Evolutionary conservation across 75 land plant species (phyloP).

Genomic region (Pinus taeda): DNA sequence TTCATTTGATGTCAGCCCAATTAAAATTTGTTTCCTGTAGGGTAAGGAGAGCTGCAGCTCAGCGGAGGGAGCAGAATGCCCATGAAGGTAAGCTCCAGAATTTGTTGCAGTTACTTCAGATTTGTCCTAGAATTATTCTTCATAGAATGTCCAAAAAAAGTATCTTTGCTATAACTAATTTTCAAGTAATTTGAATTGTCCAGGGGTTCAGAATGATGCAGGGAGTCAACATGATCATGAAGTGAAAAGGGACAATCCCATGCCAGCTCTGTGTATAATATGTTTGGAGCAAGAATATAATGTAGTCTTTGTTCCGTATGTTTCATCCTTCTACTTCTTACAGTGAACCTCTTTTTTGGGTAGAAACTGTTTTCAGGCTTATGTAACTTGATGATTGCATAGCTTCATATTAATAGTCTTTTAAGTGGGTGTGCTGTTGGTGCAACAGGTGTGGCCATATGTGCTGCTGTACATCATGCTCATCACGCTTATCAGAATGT

Average conservation of each 20-base stretch:
- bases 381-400: neutral
- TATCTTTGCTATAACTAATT: neutral
- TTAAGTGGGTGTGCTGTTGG: neutral
- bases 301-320: slow-evolving; percentile 98
- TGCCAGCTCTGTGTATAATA: slow-evolving; percentile 92
- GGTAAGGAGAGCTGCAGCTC: slow-evolving; percentile 94
- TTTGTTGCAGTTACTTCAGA: neutral
- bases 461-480: slow-evolving; percentile 93
- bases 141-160: neutral
- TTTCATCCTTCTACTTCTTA: slow-evolving; percentile 4
- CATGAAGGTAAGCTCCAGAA: slow-evolving; percentile 33
- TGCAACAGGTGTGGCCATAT: slow-evolving; percentile 89
- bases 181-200: neutral
- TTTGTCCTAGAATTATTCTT: slow-evolving; percentile 4
- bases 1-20: neutral
- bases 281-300: slow-evolving; percentile 96
- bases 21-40: slow-evolving; percentile 21
- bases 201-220: slow-evolving; percentile 14
- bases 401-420: neutral
- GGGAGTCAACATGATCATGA: slow-evolving; percentile 21
- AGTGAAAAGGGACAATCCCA: slow-evolving; percentile 43
- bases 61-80: slow-evolving; percentile 38
- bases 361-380: neutral
- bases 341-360: slow-evolving; percentile 2
- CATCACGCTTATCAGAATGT: slow-evolving; percentile 76